These are phyloP conservation scores for Cornus kousa DNA, from an alignment of 148 eudicot genomes.

Conservation along the genomic window DNA sequence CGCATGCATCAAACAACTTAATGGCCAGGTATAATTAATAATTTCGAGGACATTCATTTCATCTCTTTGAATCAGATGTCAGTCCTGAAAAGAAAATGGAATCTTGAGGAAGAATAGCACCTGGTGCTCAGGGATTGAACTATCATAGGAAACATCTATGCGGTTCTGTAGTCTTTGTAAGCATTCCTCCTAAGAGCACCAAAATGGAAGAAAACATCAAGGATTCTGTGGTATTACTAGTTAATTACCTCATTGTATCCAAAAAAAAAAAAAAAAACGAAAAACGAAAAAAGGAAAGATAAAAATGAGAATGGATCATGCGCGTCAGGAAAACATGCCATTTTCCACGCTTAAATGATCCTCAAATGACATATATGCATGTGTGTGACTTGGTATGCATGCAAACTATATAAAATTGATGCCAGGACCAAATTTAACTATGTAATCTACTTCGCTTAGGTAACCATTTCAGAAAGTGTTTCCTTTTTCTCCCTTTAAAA, in stretches of 20 bases:
- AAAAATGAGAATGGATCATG: neutral
- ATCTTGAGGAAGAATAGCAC: constrained; percentile 23
- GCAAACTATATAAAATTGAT: neutral
- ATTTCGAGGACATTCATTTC: neutral
- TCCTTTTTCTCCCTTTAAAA: too few relatives aligned
- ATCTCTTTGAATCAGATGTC: neutral
- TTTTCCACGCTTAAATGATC: neutral
- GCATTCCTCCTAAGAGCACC: constrained; percentile 73
- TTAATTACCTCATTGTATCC: neutral
- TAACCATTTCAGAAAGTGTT: too few relatives aligned
- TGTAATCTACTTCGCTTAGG: neutral
- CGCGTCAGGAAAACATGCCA: neutral
- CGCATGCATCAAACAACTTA: neutral
- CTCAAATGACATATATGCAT: neutral
- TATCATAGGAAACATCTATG: constrained; percentile 77
- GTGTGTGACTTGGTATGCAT: neutral
- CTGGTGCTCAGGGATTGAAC: constrained; percentile 84
- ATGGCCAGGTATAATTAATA: neutral
- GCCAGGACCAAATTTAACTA: neutral
- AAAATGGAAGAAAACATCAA: constrained; percentile 17
- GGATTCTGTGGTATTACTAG: neutral
- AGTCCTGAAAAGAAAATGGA: neutral
- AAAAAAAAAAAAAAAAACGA: too few relatives aligned
- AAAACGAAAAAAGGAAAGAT: neutral
- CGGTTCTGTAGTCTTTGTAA: constrained; percentile 77